Evolutionary conservation across 164 flowering plant species (phyloP), one percentile per base, ranked within the genome.

Genomic region (Umbellularia californica): DNA sequence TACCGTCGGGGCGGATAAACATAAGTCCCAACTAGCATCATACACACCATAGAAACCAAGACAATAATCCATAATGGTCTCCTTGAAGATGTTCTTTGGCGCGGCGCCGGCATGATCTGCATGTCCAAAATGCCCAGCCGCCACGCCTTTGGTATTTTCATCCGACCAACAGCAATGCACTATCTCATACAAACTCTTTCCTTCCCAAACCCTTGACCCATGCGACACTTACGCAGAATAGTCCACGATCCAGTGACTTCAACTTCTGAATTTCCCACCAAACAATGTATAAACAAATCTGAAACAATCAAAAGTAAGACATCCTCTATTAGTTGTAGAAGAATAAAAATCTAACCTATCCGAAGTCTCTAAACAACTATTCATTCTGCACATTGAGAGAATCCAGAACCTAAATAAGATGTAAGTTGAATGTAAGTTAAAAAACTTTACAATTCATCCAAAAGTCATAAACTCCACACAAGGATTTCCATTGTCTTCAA

Each of bases 21-120:
- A 82, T 89, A 92, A 65, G 92, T 92, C 73, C 87, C 88, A 65
- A 96, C 85, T 50, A 94, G 78, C 68, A 93, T 85, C 68, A 91
- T 20, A 77, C 90, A 82, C 76, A 91, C 87, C 74, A 96, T 74
- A 30, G 88, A 88, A 77, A 94, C 81, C 82, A 94, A 80, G 22
- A 89, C 86, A 74, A 94, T 87, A 73, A 94, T 94, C 98, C 98
- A 96, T 70, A 87, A 50, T 13, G 97, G 97, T 80, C 90, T 84
- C 85, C 79, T 92, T 70, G 90, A 71, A 60, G 84, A 87, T 73
- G 88, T 82, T n/a, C 95, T 88, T 30, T 89, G 93, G 79, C 97
- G 97, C n/a, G 87, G 77, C 79, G 82, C 87, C 22, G 90, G 85
- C 84, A 91, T 78, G 72, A 86, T 81, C 71, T 86, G 92, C 82